phyloP scores from a whole-genome alignment of 164 flowering plant species.

The Magnolia changhungtana region DNA sequence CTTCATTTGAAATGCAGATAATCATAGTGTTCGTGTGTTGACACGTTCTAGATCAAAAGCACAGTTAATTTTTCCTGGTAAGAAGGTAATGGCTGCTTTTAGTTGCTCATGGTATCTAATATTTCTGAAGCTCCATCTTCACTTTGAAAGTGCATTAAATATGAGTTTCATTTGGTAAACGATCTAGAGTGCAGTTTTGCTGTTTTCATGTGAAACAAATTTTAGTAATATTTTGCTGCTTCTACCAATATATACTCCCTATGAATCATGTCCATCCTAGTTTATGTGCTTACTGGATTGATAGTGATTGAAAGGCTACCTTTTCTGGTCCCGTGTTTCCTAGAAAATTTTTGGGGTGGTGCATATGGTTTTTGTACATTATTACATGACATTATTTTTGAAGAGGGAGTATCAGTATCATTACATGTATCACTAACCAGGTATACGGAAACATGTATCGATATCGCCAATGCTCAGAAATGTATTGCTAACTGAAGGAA shows the following conservation, averaged over 20 bases:
- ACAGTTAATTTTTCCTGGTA: slow-evolving; percentile 86
- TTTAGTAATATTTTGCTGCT: background rate
- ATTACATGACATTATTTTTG: too few relatives aligned
- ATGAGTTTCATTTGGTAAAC: background rate
- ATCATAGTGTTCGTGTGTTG: slow-evolving; percentile 69
- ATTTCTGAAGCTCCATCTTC: background rate
- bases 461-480: too few relatives aligned
- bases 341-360: too few relatives aligned
- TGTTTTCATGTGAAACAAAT: background rate
- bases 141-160: background rate
- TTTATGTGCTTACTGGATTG: too few relatives aligned
- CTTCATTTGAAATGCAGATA: slow-evolving; percentile 45
- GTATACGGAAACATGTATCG: too few relatives aligned
- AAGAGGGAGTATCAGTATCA: too few relatives aligned
- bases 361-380: too few relatives aligned
- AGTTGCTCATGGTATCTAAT: background rate
- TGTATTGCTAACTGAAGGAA: too few relatives aligned
- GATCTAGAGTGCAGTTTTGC: background rate
- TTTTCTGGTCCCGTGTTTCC: too few relatives aligned
- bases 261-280: too few relatives aligned
- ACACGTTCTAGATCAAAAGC: slow-evolving; percentile 87
- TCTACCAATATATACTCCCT: background rate
- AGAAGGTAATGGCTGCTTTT: slow-evolving; percentile 81
- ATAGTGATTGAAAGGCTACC: too few relatives aligned
- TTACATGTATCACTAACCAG: too few relatives aligned